Percentiles rank a stretch among this genome's conserved stretches.
Conservation (phyloP, 2,329 filamentous ascomycete genomes). For the Chaetomium sp. region DNA sequence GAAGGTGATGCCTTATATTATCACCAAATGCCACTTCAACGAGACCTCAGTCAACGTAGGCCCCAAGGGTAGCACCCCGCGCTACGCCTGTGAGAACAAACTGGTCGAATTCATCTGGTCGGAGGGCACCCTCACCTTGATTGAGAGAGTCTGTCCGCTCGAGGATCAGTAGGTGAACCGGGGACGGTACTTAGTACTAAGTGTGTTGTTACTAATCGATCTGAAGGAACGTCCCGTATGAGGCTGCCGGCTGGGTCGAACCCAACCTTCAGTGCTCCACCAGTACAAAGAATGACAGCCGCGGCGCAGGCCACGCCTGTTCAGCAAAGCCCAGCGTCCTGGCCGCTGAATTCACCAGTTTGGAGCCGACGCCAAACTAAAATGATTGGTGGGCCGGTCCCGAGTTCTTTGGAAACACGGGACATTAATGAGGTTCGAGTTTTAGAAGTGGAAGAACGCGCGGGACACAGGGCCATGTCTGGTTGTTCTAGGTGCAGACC, state of each 20-base stretch:
- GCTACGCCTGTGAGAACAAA: conserved; percentile 39
- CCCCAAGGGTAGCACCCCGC: conserved; percentile 27
- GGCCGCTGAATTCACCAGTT: conserved; percentile 18
- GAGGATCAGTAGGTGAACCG: conserved; percentile 12
- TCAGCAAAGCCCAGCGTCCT: conserved; percentile 2
- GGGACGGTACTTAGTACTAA: neutral
- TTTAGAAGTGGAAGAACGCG: neutral
- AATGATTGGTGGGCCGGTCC: neutral
- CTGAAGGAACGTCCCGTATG: conserved; percentile 8
- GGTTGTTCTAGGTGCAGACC: neutral
- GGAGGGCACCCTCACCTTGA: conserved; percentile 33
- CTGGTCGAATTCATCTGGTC: conserved; percentile 40
- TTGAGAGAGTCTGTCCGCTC: conserved; percentile 39
- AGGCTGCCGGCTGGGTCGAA: conserved; percentile 18
- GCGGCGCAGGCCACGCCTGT: conserved; percentile 17
- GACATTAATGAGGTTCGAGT: neutral
- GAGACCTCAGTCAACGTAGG: conserved; percentile 34
- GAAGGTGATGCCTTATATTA: conserved; percentile 29
- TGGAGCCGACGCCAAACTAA: conserved; percentile 17
- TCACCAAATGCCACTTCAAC: conserved; percentile 40
- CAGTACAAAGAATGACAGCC: conserved; percentile 7
- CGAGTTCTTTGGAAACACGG: neutral
- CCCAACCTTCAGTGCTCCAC: conserved; percentile 14
- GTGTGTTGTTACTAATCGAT: neutral
- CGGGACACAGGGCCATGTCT: neutral